Base-by-base conservation (phyloP, 306 rosid species). In the Potentilla sterilis region DNA sequence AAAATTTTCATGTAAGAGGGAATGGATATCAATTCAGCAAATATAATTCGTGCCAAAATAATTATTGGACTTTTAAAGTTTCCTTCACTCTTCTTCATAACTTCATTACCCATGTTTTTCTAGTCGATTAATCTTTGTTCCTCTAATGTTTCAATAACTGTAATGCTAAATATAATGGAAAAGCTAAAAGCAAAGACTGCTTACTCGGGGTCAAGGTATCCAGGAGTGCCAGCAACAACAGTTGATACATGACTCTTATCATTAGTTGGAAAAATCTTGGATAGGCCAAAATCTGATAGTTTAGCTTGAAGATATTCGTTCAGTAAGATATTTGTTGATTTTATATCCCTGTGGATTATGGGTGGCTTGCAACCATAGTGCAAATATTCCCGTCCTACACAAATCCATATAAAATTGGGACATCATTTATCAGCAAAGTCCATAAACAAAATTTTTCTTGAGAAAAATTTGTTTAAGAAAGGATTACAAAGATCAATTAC, bases 351-450 rank as follows among this genome's bases (percentile, higher is more conserved):
- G 58, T 84, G 83, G 15, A 78, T 61, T 47, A 81, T 84, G 0
- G 88, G 81, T 37, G 85, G 85, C 75, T 78, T 85, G 22, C 91
- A 86, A 78, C 89, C 91, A 19, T 67, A 10, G 12, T 69, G 81
- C 7, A 69, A 3, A 21, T 69, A 69, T 9, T 77, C 81, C n/a
- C 69, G 16, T 21, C 76, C 76, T 77, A 9, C 32, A 68, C 18
- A 55, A n/a, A 19, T 55, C 24, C 19, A 41, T 44, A 0, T 6
- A 22, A 13, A 14, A 44, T 1, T 44, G n/a, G 2, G 3, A 13
- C 28, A 44, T 21, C 11, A 5, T 8, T 68, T 6, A 51, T 14
- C 22, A 68, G 16, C 22, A 14, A 12, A 22, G 24, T 43, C 2
- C 7, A 9, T 1, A 9, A 19, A 42, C 3, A 42, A 42, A 9